Conservation (phyloP, 2,329 filamentous ascomycete species). For the Remersonia thermophila region DNA sequence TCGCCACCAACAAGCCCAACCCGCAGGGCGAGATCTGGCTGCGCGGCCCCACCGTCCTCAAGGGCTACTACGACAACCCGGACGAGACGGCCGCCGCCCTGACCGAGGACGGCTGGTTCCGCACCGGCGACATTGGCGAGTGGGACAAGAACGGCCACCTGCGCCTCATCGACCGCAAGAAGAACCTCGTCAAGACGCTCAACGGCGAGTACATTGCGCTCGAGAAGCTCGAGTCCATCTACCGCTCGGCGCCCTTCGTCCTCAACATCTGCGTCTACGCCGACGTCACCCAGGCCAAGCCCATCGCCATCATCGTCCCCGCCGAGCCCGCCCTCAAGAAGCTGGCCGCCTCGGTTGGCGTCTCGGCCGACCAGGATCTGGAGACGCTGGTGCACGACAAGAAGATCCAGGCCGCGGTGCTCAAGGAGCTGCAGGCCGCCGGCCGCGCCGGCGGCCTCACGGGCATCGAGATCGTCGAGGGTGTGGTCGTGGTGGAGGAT, state of each 20-base stretch:
- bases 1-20: slow-evolving; percentile 57
- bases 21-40: slow-evolving; percentile 86
- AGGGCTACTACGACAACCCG: slow-evolving; percentile 65
- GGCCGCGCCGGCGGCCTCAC: slow-evolving; percentile 50
- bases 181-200: slow-evolving; percentile 75
- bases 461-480: slow-evolving; percentile 59
- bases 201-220: slow-evolving; percentile 75
- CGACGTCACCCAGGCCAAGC: slow-evolving; percentile 37
- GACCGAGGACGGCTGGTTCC: slow-evolving; percentile 71
- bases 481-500: slow-evolving; percentile 58
- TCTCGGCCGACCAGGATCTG: slow-evolving; percentile 38
- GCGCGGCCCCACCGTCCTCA: slow-evolving; percentile 58
- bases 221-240: slow-evolving; percentile 52
- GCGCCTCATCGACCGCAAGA: slow-evolving; percentile 71
- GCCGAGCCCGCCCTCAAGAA: slow-evolving; percentile 43
- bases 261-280: slow-evolving; percentile 46
- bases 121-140: slow-evolving; percentile 75
- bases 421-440: slow-evolving; percentile 50
- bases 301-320: slow-evolving; percentile 45
- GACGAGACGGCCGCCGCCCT: slow-evolving; percentile 62
- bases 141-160: slow-evolving; percentile 61
- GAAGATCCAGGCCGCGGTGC: slow-evolving; percentile 50
- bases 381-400: slow-evolving; percentile 57
- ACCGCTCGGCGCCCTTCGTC: slow-evolving; percentile 38
- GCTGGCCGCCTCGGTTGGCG: slow-evolving; percentile 31